Evolutionary conservation across 1,284 basidiomycete species (phyloP).

Genomic region (Leucoagaricus sp.): DNA sequence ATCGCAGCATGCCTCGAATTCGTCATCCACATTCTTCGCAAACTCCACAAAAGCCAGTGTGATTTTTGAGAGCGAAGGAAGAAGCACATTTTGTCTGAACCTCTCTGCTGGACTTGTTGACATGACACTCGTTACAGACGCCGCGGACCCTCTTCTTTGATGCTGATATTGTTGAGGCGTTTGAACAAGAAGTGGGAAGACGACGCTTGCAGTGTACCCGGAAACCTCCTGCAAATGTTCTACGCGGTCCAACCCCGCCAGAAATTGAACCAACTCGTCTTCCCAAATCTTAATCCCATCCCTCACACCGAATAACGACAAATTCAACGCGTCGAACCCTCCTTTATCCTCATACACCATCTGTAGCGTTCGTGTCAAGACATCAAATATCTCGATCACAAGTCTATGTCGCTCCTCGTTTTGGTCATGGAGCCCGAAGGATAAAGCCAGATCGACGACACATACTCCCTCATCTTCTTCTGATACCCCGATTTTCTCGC

Average conservation of each 20-base stretch:
- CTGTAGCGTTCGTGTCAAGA: constrained; percentile 8
- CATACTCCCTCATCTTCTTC: constrained; percentile 4
- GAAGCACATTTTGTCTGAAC: constrained; percentile 11
- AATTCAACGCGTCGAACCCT: constrained; percentile 7
- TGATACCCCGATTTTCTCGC: background rate
- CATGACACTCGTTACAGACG: background rate
- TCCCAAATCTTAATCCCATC: constrained; percentile 10
- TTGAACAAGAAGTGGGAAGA: constrained; percentile 11
- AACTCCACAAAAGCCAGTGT: constrained; percentile 14
- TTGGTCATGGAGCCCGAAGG: background rate
- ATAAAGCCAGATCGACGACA: constrained; percentile 1
- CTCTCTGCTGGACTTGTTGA: constrained; percentile 3
- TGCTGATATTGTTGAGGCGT: constrained; percentile 4
- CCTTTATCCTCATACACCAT: constrained; percentile 13
- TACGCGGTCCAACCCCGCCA: constrained; percentile 2
- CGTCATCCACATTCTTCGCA: constrained; percentile 13
- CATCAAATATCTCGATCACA: constrained; percentile 8
- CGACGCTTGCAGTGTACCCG: constrained; percentile 11
- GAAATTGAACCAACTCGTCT: background rate
- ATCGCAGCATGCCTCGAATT: constrained; percentile 13
- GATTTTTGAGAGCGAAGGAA: constrained; percentile 8
- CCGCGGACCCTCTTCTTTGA: background rate
- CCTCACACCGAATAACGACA: constrained; percentile 6
- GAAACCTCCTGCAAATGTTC: constrained; percentile 14
- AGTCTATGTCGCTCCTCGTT: constrained; percentile 7